Conservation (phyloP, 345 rosid genomes). For the thale cress (Arabidopsis thaliana) region TAIR10.1 NC_003071.7:1583001-1583500, state of each 20-base stretch:
- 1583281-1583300: constrained; percentile 3
- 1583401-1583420: not conserved
- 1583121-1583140: constrained; percentile 97
- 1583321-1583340: no score
- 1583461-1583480: constrained; percentile 65
- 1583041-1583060: not conserved
- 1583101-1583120: constrained; percentile 97
- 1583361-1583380: not conserved
- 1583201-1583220: constrained; percentile 99
- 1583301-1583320: not conserved
- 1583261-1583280: constrained; percentile 23
- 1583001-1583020: no score
- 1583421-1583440: not conserved
- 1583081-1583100: constrained; percentile 96
- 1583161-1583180: constrained; percentile 98
- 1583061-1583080: constrained; percentile 22
- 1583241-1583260: constrained; percentile 40
- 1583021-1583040: no score
- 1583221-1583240: constrained; percentile 98
- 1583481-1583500: constrained; percentile 94
- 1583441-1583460: not conserved
- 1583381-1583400: not conserved
- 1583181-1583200: constrained; percentile 95
- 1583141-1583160: constrained; percentile 93
- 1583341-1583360: no score